phyloP scores from a whole-genome alignment of 2,329 filamentous ascomycete species.

The Paracorniculantispora psalliotae region DNA sequence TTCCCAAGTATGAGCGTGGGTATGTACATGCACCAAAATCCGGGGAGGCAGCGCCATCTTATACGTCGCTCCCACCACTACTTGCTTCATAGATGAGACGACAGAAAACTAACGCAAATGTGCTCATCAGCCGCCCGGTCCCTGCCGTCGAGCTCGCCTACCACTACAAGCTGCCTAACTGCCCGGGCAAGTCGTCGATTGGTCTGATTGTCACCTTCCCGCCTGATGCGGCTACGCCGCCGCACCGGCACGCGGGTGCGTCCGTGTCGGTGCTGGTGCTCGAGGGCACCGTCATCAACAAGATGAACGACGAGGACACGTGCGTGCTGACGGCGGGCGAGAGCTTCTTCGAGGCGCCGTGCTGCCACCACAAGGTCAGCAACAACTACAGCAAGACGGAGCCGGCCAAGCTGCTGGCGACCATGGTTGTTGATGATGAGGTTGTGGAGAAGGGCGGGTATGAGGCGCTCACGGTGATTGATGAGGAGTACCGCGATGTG shows the following conservation, averaged over 20 bases:
- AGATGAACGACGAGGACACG: conserved; percentile 21
- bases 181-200: conserved; percentile 19
- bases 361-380: conserved; percentile 21
- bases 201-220: conserved; percentile 20
- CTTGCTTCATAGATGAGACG: too few relatives aligned
- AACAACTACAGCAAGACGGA: conserved; percentile 18
- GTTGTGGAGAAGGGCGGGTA: conserved; percentile 17
- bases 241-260: conserved; percentile 20
- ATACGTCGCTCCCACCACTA: neutral
- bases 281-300: conserved; percentile 20
- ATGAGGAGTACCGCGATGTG: conserved; percentile 17
- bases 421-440: conserved; percentile 17
- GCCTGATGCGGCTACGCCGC: conserved; percentile 18
- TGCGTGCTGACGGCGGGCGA: conserved; percentile 19
- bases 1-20: conserved; percentile 11
- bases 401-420: conserved; percentile 16
- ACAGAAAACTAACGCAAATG: too few relatives aligned
- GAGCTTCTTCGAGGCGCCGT: conserved; percentile 20
- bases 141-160: conserved; percentile 15
- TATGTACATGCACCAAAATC: neutral
- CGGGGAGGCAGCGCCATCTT: neutral
- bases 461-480: conserved; percentile 17
- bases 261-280: conserved; percentile 17
- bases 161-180: conserved; percentile 20
- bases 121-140: neutral